Conservation (phyloP, 2,329 filamentous ascomycete species). For the Ophiocordyceps australis region DNA sequence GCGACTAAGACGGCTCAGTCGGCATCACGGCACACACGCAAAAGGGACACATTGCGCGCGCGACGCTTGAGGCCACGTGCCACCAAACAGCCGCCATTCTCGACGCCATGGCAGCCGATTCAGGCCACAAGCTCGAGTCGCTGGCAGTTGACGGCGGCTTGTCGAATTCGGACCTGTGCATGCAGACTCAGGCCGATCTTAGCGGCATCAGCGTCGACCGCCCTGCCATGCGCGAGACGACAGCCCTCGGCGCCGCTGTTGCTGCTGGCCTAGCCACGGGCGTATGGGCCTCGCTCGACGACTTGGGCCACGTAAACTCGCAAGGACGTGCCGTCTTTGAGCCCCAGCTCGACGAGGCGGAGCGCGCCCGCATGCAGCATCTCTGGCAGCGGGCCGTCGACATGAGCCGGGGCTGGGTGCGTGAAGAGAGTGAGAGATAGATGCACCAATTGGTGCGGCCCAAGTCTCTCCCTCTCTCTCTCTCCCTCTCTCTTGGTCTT, state of each 20-base stretch:
- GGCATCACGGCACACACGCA: conserved; percentile 75
- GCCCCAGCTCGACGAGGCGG: conserved; percentile 36
- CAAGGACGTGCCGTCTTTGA: conserved; percentile 51
- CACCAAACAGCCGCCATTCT: conserved; percentile 87
- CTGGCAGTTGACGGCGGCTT: conserved; percentile 80
- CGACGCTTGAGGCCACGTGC: conserved; percentile 79
- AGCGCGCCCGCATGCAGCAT: conserved; percentile 21
- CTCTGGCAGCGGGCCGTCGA: conserved; percentile 40
- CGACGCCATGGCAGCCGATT: conserved; percentile 80
- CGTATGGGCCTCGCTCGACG: conserved; percentile 59
- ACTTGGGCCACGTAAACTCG: conserved; percentile 56
- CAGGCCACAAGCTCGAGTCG: conserved; percentile 52
- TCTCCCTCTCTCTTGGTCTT: not conserved
- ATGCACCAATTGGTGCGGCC: not conserved
- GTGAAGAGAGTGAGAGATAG: conserved; percentile 7
- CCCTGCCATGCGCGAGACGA: conserved; percentile 80
- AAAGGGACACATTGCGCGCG: conserved; percentile 71
- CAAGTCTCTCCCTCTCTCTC: not conserved
- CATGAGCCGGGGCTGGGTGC: conserved; percentile 38
- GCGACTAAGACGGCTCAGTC: no score
- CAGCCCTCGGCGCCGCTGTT: conserved; percentile 73
- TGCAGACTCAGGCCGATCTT: conserved; percentile 82
- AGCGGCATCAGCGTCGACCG: conserved; percentile 68
- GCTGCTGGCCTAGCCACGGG: conserved; percentile 72
- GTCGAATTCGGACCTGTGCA: conserved; percentile 74